phyloP scores from a whole-genome alignment of 371 early-diverging fungal species.

The Zopfochytrium polystomum region DNA sequence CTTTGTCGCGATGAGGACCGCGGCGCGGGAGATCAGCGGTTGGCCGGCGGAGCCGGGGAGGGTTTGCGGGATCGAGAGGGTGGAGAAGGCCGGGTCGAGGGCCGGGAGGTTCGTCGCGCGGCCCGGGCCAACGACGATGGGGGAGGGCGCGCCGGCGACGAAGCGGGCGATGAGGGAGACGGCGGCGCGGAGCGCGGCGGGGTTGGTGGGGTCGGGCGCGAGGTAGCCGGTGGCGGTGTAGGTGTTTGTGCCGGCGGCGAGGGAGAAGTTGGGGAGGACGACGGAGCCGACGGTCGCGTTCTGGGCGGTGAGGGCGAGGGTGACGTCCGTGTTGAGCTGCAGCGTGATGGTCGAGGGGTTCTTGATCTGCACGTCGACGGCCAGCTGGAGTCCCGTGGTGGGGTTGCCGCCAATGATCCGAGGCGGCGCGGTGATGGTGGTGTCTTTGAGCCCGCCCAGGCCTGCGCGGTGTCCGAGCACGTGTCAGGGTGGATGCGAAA shows the following conservation, averaged over 20 bases:
- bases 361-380: conserved; percentile 4
- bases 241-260: conserved; percentile 8
- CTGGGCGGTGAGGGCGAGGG: conserved; percentile 7
- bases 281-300: conserved; percentile 1
- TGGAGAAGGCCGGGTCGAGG: too few species aligned
- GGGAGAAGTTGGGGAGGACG: conserved; percentile 10
- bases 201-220: too few species aligned
- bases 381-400: conserved; percentile 5
- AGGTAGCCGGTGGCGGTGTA: conserved; percentile 7
- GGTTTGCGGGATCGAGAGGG: too few species aligned
- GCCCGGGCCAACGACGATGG: too few species aligned
- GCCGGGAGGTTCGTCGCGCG: too few species aligned
- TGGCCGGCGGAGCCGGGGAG: too few species aligned
- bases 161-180: too few species aligned
- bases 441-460: conserved; percentile 9
- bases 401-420: neutral
- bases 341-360: conserved; percentile 15
- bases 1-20: too few species aligned
- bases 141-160: too few species aligned
- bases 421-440: neutral
- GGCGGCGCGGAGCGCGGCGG: too few species aligned
- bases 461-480: conserved; percentile 1
- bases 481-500: neutral
- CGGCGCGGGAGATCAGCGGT: too few species aligned
- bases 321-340: conserved; percentile 15